A percentile compares a stretch with the other conserved stretches of the same genome.
These are phyloP conservation scores for Brassica napus DNA, from an alignment of 345 rosid genomes.

Conservation along the genomic window DNA sequence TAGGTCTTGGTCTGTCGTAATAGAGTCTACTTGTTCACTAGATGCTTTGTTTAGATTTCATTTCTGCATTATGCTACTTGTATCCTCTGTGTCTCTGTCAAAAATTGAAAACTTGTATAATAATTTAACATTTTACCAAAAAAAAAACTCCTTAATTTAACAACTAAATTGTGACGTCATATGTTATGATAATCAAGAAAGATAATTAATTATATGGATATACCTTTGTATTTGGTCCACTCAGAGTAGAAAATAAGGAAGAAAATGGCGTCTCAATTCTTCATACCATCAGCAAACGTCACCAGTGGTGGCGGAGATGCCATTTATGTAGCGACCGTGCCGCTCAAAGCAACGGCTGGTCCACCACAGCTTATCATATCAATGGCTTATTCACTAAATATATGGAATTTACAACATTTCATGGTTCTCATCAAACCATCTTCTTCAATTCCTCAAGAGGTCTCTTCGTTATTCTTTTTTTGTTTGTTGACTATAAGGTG, in stretches of 20 bases:
- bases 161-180: conserved; percentile 4
- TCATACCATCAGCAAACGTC: conserved; percentile 28
- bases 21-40: too few relatives aligned
- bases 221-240: conserved; percentile 16
- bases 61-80: too few relatives aligned
- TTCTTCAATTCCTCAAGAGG: conserved; percentile 25
- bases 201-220: not conserved
- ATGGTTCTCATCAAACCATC: conserved; percentile 55
- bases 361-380: conserved; percentile 59
- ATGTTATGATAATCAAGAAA: not conserved
- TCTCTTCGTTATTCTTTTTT: not conserved
- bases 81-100: too few relatives aligned
- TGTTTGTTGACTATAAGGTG: not conserved
- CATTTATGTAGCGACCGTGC: conserved; percentile 61
- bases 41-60: too few relatives aligned
- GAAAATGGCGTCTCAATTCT: conserved; percentile 34
- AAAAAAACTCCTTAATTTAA: not conserved
- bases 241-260: not conserved
- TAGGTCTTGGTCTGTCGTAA: too few relatives aligned
- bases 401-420: conserved; percentile 56
- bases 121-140: too few relatives aligned
- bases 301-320: conserved; percentile 46
- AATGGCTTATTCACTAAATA: conserved; percentile 56
- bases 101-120: too few relatives aligned
- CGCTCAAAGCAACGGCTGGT: conserved; percentile 59